Percentiles rank a stretch among this genome's conserved stretches.
phyloP scores from a whole-genome alignment of 208 protist genomes.

The Angomonas deanei region DNA sequence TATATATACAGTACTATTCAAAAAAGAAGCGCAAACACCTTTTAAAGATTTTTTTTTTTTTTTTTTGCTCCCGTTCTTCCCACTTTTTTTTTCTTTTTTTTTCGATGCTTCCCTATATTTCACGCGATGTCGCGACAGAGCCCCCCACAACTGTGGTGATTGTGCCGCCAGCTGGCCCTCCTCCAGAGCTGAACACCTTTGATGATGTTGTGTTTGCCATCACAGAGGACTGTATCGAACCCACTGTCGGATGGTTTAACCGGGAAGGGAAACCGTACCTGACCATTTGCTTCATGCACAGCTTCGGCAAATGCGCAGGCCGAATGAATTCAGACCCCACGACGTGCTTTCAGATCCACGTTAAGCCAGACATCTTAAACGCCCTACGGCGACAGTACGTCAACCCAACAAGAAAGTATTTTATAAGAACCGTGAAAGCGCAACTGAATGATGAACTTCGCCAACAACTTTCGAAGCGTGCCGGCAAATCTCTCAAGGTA shows the following conservation, averaged over 20 bases:
- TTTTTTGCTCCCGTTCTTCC: background rate
- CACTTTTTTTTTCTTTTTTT: slow-evolving; percentile 9
- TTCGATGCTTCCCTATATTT: slow-evolving; percentile 28
- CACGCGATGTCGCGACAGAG: slow-evolving; percentile 43
- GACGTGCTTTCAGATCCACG: slow-evolving; percentile 57
- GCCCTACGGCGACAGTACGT: slow-evolving; percentile 37
- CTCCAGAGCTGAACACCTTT: slow-evolving; percentile 21
- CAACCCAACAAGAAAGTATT: slow-evolving; percentile 31
- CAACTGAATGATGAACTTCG: slow-evolving; percentile 32
- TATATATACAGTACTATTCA: background rate
- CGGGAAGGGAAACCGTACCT: slow-evolving; percentile 39
- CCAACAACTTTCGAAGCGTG: slow-evolving; percentile 31
- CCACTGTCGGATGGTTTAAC: slow-evolving; percentile 43
- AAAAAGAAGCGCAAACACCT: background rate
- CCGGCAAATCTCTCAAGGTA: slow-evolving; percentile 43
- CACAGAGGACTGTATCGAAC: slow-evolving; percentile 44
- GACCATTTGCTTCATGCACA: slow-evolving; percentile 63
- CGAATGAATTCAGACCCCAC: slow-evolving; percentile 28
- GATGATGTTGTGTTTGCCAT: slow-evolving; percentile 39
- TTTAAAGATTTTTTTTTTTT: slow-evolving; percentile 2
- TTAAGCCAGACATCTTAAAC: slow-evolving; percentile 33
- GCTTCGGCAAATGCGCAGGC: slow-evolving; percentile 46
- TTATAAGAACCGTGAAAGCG: slow-evolving; percentile 45
- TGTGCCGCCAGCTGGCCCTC: slow-evolving; percentile 24
- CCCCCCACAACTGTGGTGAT: slow-evolving; percentile 45